Percentiles rank a stretch among this genome's conserved stretches.
phyloP scores from a whole-genome alignment of 768 basidiomycete genomes.

The Pleurotus citrinopileatus region DNA sequence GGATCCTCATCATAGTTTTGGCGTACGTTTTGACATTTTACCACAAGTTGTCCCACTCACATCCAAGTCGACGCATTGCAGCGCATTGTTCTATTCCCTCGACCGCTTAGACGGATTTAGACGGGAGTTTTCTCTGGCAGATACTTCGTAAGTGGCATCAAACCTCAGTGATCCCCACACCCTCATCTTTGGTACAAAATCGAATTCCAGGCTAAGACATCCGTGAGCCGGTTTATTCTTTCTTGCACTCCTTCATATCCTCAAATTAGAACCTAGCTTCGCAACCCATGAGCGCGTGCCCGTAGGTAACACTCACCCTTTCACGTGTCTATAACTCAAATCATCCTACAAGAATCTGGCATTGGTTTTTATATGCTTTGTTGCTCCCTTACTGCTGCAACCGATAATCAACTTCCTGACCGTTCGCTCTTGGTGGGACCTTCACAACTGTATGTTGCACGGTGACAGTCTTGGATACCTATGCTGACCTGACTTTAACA shows the following conservation, averaged over 20 bases:
- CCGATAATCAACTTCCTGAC: constrained; percentile 68
- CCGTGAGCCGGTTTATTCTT: constrained; percentile 29
- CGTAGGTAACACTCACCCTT: too few relatives aligned
- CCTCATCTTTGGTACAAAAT: constrained; percentile 10
- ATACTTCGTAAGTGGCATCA: constrained; percentile 59
- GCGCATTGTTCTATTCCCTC: constrained; percentile 60
- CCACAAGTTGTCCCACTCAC: not conserved
- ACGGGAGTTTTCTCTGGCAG: constrained; percentile 74
- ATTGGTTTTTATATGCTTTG: constrained; percentile 49
- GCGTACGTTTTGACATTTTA: constrained; percentile 43
- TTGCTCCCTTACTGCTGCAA: constrained; percentile 70
- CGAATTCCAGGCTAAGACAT: constrained; percentile 31
- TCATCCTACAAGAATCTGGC: constrained; percentile 37
- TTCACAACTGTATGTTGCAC: constrained; percentile 58
- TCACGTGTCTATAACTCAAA: constrained; percentile 2
- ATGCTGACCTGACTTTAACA: constrained; percentile 16
- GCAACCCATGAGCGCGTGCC: constrained; percentile 78
- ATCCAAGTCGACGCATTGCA: constrained; percentile 20
- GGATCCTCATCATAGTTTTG: constrained; percentile 65
- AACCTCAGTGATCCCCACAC: not conserved
- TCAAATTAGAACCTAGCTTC: constrained; percentile 37
- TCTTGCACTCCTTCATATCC: not conserved
- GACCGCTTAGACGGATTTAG: constrained; percentile 70
- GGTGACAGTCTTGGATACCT: not conserved
- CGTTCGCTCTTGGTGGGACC: constrained; percentile 85